Percentiles rank a stretch among this genome's conserved stretches.
Conservation (phyloP, 257 asterid genomes). For the Capsicum baccatum region DNA sequence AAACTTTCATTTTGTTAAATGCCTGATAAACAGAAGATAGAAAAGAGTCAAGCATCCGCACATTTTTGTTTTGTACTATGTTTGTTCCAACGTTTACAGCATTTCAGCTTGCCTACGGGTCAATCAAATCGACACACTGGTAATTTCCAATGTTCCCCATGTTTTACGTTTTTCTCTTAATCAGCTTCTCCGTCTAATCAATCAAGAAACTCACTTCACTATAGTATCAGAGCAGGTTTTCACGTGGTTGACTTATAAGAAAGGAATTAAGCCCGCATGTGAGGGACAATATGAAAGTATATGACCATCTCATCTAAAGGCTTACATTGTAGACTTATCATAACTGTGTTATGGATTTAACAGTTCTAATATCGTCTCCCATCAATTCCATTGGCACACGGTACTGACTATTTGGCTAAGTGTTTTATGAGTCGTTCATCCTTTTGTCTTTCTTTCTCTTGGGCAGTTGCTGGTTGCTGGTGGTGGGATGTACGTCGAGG, state of each 20-base stretch:
- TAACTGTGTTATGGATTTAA: background rate
- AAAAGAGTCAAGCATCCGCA: background rate
- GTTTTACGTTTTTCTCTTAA: background rate
- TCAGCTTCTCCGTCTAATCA: background rate
- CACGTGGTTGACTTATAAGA: background rate
- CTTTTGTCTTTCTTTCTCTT: background rate
- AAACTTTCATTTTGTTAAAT: background rate
- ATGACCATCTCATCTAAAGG: background rate
- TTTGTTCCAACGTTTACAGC: background rate
- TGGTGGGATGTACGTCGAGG: conserved; percentile 96
- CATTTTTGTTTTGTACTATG: background rate
- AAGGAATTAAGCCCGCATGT: background rate
- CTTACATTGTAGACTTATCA: background rate
- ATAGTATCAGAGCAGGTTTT: background rate
- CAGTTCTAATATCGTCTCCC: background rate
- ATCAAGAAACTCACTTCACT: background rate
- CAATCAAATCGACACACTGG: background rate
- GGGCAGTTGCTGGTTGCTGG: conserved; percentile 90
- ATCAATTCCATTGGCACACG: background rate
- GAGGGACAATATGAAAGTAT: background rate
- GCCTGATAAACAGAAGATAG: background rate
- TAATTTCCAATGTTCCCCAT: background rate
- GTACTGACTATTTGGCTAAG: background rate
- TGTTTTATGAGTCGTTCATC: background rate
- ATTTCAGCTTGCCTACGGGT: background rate